Evolutionary conservation across 2,329 filamentous ascomycete genomes (phyloP).

Genomic region (Fusarium compactum): DNA sequence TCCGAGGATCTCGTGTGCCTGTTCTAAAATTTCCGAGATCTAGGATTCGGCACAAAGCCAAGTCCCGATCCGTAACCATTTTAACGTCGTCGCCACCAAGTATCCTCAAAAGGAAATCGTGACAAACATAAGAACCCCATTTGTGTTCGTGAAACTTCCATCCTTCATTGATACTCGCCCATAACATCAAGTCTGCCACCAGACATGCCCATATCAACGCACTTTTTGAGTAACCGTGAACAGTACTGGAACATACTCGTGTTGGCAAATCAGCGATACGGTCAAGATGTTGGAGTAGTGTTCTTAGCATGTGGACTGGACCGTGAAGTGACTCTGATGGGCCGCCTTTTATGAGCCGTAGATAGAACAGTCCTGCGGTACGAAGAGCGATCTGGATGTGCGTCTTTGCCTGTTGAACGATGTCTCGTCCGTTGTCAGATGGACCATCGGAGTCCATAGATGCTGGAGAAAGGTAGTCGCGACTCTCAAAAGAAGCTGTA

Average conservation of each 20-base stretch:
- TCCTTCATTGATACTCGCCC: background rate
- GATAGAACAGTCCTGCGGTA: background rate
- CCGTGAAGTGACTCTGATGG: background rate
- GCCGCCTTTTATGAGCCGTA: background rate
- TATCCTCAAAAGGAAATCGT: background rate
- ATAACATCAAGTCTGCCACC: background rate
- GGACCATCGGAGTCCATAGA: background rate
- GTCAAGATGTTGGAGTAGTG: background rate
- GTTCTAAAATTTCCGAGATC: background rate
- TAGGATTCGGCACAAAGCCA: background rate
- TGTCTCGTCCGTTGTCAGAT: background rate
- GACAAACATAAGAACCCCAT: background rate
- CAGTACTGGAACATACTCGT: rapidly evolving
- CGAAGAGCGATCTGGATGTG: background rate
- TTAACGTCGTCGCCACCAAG: background rate
- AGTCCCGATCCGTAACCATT: background rate
- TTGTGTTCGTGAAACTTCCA: background rate
- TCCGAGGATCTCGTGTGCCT: background rate
- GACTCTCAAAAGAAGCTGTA: background rate
- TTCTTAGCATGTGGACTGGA: background rate
- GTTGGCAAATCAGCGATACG: background rate
- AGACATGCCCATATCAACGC: background rate
- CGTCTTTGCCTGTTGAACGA: background rate
- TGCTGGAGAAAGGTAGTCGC: background rate
- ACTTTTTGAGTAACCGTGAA: background rate